Conservation (phyloP, 257 asterid genomes). For the Nicotiana attenuata region DNA sequence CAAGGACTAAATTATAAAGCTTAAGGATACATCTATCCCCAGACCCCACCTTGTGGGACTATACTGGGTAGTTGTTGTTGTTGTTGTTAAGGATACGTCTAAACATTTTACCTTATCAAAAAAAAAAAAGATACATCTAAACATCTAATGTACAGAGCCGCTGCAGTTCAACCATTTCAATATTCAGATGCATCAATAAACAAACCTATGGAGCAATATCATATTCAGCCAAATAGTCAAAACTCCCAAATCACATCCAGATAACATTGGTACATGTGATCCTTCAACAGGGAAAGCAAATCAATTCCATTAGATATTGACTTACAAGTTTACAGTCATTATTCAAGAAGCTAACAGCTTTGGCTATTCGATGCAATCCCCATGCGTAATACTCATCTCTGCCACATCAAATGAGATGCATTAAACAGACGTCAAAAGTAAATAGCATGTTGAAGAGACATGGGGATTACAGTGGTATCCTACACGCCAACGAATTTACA, state of each 20-base stretch:
- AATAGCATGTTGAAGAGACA: slow-evolving; percentile 15
- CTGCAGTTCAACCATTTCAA: not conserved
- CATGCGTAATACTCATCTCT: slow-evolving; percentile 95
- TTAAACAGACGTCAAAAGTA: slow-evolving; percentile 3
- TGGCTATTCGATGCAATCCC: slow-evolving; percentile 96
- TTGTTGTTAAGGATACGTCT: not conserved
- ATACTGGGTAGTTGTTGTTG: no score
- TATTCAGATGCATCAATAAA: not conserved
- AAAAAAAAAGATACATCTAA: not conserved
- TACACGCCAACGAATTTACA: not conserved
- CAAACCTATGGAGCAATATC: not conserved
- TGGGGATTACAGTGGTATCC: slow-evolving; percentile 6
- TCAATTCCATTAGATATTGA: slow-evolving; percentile 9
- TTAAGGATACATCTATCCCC: not conserved
- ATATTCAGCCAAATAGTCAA: not conserved
- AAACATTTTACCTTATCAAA: no score
- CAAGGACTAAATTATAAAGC: not conserved
- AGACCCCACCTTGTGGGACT: no score
- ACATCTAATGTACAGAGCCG: not conserved
- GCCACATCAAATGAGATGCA: slow-evolving; percentile 9
- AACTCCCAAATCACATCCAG: not conserved
- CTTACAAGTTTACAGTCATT: slow-evolving; percentile 94
- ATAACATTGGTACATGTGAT: not conserved
- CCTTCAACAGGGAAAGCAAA: not conserved
- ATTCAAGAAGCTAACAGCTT: slow-evolving; percentile 97